Evolutionary conservation across 2,329 filamentous ascomycete genomes (phyloP).

Genomic region (Fusarium setosum): DNA sequence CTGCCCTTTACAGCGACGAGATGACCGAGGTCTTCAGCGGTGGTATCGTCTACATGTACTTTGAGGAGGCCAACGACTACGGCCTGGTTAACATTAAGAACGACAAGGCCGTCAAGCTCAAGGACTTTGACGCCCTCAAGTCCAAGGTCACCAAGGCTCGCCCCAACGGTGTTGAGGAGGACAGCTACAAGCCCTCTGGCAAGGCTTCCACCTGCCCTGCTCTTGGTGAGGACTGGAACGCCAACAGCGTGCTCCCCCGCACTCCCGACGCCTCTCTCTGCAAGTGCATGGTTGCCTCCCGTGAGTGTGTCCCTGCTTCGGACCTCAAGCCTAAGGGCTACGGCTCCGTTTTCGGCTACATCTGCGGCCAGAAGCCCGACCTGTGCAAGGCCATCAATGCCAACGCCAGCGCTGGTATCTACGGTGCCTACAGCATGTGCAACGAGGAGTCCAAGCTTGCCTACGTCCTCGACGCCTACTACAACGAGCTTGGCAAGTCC

Average conservation of each 20-base stretch:
- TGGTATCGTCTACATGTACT: conserved; percentile 99
- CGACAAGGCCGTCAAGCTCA: conserved; percentile 71
- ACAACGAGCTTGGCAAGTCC: conserved; percentile 65
- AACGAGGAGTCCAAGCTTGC: conserved; percentile 75
- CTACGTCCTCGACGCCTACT: conserved; percentile 81
- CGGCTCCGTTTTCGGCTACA: conserved; percentile 76
- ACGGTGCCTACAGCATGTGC: conserved; percentile 86
- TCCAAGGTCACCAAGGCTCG: conserved; percentile 75
- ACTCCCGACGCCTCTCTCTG: conserved; percentile 83
- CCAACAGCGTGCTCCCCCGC: conserved; percentile 77
- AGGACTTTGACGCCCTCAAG: conserved; percentile 80
- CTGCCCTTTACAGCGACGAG: conserved; percentile 78
- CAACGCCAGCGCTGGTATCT: conserved; percentile 75
- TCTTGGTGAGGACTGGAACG: conserved; percentile 72
- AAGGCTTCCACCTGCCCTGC: conserved; percentile 78
- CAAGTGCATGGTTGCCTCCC: conserved; percentile 82
- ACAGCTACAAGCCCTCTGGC: conserved; percentile 80
- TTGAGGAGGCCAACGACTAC: conserved; percentile 90
- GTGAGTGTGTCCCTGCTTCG: conserved; percentile 76
- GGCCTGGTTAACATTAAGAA: conserved; percentile 76
- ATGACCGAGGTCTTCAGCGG: conserved; percentile 94
- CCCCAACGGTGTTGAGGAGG: conserved; percentile 73
- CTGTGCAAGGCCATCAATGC: conserved; percentile 76
- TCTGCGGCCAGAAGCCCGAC: conserved; percentile 70
- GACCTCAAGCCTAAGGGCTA: conserved; percentile 68